Base-by-base conservation (phyloP, 768 basidiomycete species). In the Kwoniella botswanensis region DNA sequence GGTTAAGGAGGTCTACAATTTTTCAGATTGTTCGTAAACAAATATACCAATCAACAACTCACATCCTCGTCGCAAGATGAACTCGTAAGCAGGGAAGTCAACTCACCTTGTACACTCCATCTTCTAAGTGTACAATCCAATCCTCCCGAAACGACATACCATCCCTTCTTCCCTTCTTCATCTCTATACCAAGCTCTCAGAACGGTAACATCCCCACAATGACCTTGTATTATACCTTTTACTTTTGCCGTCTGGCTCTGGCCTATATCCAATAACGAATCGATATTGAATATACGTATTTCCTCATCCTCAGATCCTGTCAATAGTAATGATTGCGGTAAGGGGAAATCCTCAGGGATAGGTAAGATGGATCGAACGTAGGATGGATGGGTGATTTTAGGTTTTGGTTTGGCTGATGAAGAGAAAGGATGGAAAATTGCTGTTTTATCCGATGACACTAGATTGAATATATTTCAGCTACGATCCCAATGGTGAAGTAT, bases 371-470 rank as follows among this genome's bases (percentile, higher is more conserved):
- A 87, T 71, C 90, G 89, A 68, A 94, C 93, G 58, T 90, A 79
- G 89, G 88, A n/a, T 86, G 87, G 70, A 85, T 88, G 71, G 80
- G 85, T 29, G 83, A 86, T 78, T 85, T 46, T 58, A 12, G 75
- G 41, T 64, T 75, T 54, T 24, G 58, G 65, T 42, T 44, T 60
- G 11, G 70, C 56, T 18, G 67, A 63, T 21, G 62, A 59, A 15
- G 54, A 54, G 79, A 71, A 67, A 75, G 86, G 82, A 4, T 88
- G 81, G 12, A 93, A 86, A 69, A 91, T 89, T 1, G 91, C 90
- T 0, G 92, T 92, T 53, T 93, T 92, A 81, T 99, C 97, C 15
- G 92, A 86, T 15, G 97, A 98, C 12, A 92, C 97, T 97, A 76
- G 3, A 10, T 29, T 9, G 26, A 18, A n/a, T 15, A 50, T 57